Evolutionary conservation across 495 filamentous ascomycete genomes (phyloP).

Genomic region (Penicillium robsamsonii): DNA sequence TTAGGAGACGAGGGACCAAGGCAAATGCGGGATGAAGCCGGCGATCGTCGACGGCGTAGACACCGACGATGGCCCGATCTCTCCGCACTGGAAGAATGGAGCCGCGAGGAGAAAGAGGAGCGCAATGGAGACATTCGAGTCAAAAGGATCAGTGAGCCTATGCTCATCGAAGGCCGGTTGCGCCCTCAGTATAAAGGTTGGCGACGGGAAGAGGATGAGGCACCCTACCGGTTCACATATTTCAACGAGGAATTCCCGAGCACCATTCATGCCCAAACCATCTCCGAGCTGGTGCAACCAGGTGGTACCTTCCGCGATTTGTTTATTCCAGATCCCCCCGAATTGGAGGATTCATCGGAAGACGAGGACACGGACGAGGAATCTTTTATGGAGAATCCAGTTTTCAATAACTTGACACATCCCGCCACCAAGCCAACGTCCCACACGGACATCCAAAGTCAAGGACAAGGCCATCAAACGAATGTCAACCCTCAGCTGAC

Average conservation of each 20-base stretch:
- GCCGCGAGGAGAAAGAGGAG: conserved; percentile 83
- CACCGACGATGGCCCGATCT: conserved; percentile 66
- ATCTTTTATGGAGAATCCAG: conserved; percentile 11
- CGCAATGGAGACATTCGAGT: conserved; percentile 80
- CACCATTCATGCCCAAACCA: conserved; percentile 92
- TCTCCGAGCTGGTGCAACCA: conserved; percentile 85
- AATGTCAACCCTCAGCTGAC: conserved; percentile 3
- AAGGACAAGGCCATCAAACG: conserved; percentile 8
- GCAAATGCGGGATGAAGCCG: conserved; percentile 38
- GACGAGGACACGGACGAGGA: conserved; percentile 56
- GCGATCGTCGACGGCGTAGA: conserved; percentile 55
- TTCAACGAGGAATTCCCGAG: conserved; percentile 95
- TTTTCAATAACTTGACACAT: conserved; percentile 9
- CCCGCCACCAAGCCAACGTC: conserved; percentile 2
- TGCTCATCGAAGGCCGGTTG: conserved; percentile 83
- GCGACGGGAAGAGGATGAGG: conserved; percentile 86
- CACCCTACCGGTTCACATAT: conserved; percentile 93
- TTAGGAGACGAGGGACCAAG: conserved; percentile 66
- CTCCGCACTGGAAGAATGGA: conserved; percentile 84
- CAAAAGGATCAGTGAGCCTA: conserved; percentile 90
- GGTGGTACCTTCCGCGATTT: conserved; percentile 80
- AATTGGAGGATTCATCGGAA: conserved; percentile 61
- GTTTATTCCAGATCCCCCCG: conserved; percentile 72
- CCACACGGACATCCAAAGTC: background rate
- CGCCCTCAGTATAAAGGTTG: conserved; percentile 76